A percentile compares a stretch with the other conserved stretches of the same genome.
Conservation (phyloP, 2,329 filamentous ascomycete genomes). For the Fusarium drepaniforme region DNA sequence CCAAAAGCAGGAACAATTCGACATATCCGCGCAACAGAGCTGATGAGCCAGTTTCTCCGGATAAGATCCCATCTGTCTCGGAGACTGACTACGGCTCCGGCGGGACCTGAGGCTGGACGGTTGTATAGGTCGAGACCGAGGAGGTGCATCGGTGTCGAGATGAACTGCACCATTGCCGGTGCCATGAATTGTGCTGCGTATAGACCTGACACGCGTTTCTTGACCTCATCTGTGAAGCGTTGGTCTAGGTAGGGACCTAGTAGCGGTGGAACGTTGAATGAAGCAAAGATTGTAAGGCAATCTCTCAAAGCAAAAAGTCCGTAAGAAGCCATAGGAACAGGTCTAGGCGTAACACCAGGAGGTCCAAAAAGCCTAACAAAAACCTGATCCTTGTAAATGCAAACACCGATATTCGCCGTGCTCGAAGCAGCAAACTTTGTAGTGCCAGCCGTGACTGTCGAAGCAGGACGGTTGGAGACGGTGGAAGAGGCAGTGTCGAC, state of each 20-base stretch:
- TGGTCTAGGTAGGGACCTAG: slow-evolving; percentile 77
- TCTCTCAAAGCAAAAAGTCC: slow-evolving; percentile 85
- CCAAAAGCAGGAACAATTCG: slow-evolving; percentile 92
- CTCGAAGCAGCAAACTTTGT: slow-evolving; percentile 86
- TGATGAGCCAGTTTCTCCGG: slow-evolving; percentile 81
- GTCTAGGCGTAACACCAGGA: slow-evolving; percentile 59
- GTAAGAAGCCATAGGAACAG: slow-evolving; percentile 79
- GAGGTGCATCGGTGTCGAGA: slow-evolving; percentile 87
- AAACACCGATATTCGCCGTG: slow-evolving; percentile 85
- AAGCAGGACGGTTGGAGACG: slow-evolving; percentile 66
- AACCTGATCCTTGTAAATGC: slow-evolving; percentile 89
- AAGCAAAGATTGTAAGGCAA: slow-evolving; percentile 90
- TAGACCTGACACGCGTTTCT: slow-evolving; percentile 59
- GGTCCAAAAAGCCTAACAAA: slow-evolving; percentile 88
- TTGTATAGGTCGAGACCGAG: slow-evolving; percentile 91
- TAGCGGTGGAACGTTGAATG: slow-evolving; percentile 88
- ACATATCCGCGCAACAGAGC: slow-evolving; percentile 80
- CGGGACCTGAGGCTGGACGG: slow-evolving; percentile 58
- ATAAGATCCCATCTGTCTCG: slow-evolving; percentile 75
- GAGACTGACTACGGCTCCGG: slow-evolving; percentile 51
- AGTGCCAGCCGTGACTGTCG: slow-evolving; percentile 77
- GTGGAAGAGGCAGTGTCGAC: slow-evolving; percentile 86
- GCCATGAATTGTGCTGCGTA: slow-evolving; percentile 83
- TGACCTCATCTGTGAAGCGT: slow-evolving; percentile 64
- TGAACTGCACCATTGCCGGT: slow-evolving; percentile 81